phyloP scores from a whole-genome alignment of 768 basidiomycete species.

The Pisolithus tinctorius region DNA sequence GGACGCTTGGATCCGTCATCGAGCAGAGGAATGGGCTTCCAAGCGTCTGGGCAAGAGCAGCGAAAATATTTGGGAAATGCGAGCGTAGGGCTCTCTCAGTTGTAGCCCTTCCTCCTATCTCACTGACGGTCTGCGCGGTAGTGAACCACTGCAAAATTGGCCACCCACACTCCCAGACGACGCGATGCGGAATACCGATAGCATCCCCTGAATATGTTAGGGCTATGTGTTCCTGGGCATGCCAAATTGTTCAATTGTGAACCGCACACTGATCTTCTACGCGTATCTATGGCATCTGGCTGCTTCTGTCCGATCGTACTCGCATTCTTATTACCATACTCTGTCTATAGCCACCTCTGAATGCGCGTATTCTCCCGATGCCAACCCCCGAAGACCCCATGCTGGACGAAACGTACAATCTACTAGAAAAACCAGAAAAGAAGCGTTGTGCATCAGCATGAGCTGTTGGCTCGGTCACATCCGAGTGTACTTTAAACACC shows the following conservation, averaged over 20 bases:
- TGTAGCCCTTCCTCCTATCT: neutral
- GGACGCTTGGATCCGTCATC: conserved; percentile 76
- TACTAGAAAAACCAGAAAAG: no score
- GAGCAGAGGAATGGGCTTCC: conserved; percentile 94
- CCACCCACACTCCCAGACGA: conserved; percentile 20
- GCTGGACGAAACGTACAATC: no score
- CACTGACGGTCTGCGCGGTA: conserved; percentile 1
- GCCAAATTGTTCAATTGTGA: no score
- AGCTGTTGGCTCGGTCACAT: no score
- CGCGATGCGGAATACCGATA: conserved; percentile 13
- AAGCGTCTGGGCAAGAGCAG: conserved; percentile 73
- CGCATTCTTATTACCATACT: no score
- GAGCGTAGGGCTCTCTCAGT: conserved; percentile 52
- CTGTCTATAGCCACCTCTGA: neutral
- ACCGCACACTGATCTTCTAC: no score
- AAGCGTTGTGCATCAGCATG: no score
- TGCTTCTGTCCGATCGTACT: no score
- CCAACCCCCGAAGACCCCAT: no score
- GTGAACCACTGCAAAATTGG: conserved; percentile 22
- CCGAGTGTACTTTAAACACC: no score
- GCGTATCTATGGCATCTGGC: no score
- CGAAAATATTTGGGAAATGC: conserved; percentile 90
- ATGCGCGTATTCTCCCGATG: neutral
- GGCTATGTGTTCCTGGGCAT: no score
- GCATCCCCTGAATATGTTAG: conserved; percentile 13